Evolutionary conservation across 371 early-diverging fungal genomes (phyloP).

Genomic region (Choanephora cucurbitarum): DNA sequence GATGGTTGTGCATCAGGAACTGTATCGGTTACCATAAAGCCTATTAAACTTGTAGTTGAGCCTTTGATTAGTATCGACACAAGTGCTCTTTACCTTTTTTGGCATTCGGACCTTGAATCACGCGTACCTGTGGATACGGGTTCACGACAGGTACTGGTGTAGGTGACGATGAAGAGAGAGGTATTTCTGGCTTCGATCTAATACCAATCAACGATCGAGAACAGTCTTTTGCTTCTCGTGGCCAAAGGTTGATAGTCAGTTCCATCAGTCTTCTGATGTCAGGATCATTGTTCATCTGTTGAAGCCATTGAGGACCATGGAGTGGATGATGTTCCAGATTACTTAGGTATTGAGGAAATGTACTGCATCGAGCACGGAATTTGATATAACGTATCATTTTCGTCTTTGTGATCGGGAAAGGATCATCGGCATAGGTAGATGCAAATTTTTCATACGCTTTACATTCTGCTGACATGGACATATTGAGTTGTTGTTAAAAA

Average conservation of each 20-base stretch:
- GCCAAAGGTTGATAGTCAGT: not conserved
- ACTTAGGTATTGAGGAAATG: not conserved
- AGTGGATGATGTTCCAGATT: conserved; percentile 14
- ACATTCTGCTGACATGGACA: not conserved
- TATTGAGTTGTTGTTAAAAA: too few relatives aligned
- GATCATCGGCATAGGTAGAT: not conserved
- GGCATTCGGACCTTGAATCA: not conserved
- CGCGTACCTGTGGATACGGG: not conserved
- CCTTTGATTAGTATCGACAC: too few relatives aligned
- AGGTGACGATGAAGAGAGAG: too few relatives aligned
- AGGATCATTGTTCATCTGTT: conserved; percentile 11
- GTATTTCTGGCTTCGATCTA: too few relatives aligned
- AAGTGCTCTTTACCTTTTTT: conserved; percentile 4
- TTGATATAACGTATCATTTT: conserved; percentile 11
- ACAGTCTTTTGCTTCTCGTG: not conserved
- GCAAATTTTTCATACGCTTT: not conserved
- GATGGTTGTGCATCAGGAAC: not conserved
- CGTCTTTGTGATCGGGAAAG: conserved; percentile 8
- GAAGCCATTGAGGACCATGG: conserved; percentile 11
- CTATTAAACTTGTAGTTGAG: not conserved
- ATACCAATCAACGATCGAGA: not conserved
- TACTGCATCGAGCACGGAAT: conserved; percentile 9
- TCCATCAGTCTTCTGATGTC: conserved; percentile 4
- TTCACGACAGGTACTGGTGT: too few relatives aligned
- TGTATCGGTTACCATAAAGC: not conserved